These are phyloP conservation scores for Daucus carota DNA, from an alignment of 129 eudicot species.

Conservation along the genomic window DH1_v3.0 NC_030382.2:46473501-46474000, in stretches of 20 bases:
- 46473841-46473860: neutral
- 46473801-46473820: neutral
- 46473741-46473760: neutral
- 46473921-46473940: neutral
- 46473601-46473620: neutral
- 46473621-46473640: neutral
- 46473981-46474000: neutral
- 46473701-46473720: slow-evolving; percentile 47
- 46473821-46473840: neutral
- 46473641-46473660: neutral
- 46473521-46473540: too few species aligned
- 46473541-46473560: too few species aligned
- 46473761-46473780: neutral
- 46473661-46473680: slow-evolving; percentile 36
- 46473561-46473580: neutral
- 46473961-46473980: neutral
- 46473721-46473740: slow-evolving; percentile 17
- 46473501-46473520: too few species aligned
- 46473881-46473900: neutral
- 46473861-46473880: too few species aligned
- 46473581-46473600: neutral
- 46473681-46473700: slow-evolving; percentile 33
- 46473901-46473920: neutral
- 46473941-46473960: neutral
- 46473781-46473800: neutral